Percentiles rank a stretch among this genome's conserved stretches.
Conservation (phyloP, 345 rosid genomes). For the Pugionium cornutum region DNA sequence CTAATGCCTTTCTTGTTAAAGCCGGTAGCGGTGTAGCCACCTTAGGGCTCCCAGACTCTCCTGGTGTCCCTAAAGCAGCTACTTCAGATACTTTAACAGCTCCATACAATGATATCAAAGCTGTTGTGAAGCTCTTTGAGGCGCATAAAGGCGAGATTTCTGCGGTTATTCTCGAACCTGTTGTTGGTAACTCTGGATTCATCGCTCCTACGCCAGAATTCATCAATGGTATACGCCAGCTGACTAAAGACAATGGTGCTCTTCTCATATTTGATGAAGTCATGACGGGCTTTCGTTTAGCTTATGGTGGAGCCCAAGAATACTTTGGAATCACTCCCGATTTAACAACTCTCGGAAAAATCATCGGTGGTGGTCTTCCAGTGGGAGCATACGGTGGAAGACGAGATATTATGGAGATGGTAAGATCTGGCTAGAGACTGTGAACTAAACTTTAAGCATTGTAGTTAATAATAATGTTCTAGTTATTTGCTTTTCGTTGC, state of each 20-base stretch:
- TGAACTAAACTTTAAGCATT: neutral
- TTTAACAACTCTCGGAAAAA: conserved; percentile 82
- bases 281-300: conserved; percentile 86
- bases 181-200: conserved; percentile 90
- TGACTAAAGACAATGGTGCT: conserved; percentile 63
- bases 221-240: conserved; percentile 55
- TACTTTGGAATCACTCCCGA: conserved; percentile 80
- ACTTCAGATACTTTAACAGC: conserved; percentile 79
- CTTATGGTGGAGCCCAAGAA: conserved; percentile 93
- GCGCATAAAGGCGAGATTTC: conserved; percentile 72
- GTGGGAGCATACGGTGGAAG: conserved; percentile 98
- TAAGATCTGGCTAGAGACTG: conserved; percentile 4
- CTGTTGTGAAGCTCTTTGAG: conserved; percentile 62
- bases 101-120: conserved; percentile 63
- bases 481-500: neutral
- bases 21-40: conserved; percentile 99
- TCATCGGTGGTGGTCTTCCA: conserved; percentile 90
- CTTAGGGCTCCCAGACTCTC: conserved; percentile 87
- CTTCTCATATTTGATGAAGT: conserved; percentile 91
- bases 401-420: conserved; percentile 93
- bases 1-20: conserved; percentile 89
- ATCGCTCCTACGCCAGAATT: conserved; percentile 70
- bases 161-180: conserved; percentile 84
- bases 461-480: neutral
- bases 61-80: conserved; percentile 91